Conservation (phyloP, 2,329 filamentous ascomycete genomes). For the Beauveria sp. region DNA sequence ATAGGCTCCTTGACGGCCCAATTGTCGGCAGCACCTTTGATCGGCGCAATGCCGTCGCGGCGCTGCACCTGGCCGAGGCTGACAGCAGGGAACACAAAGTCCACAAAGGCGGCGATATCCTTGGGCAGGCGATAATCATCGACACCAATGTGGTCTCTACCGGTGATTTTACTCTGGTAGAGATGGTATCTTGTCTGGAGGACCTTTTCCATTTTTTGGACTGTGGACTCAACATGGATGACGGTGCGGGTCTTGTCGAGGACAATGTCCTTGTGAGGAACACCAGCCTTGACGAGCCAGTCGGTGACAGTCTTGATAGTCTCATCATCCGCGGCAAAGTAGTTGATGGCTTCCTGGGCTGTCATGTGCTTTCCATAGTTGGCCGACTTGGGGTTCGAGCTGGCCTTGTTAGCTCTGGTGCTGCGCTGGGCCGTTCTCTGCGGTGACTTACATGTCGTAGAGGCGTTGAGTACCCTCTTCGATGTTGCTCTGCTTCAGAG, state of each 20-base stretch:
- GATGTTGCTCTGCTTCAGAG: slow-evolving; percentile 36
- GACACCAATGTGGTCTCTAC: slow-evolving; percentile 29
- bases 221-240: slow-evolving; percentile 12
- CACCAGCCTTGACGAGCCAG: slow-evolving; percentile 46
- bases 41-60: background rate
- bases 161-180: slow-evolving; percentile 32
- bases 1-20: slow-evolving; percentile 7
- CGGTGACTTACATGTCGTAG: slow-evolving; percentile 23
- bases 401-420: background rate
- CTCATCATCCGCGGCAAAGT: slow-evolving; percentile 33
- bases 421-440: too few species aligned
- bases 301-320: slow-evolving; percentile 39
- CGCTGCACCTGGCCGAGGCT: slow-evolving; percentile 23
- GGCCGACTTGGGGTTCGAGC: slow-evolving; percentile 32
- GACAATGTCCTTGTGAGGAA: slow-evolving; percentile 36
- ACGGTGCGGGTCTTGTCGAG: slow-evolving; percentile 45
- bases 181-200: slow-evolving; percentile 45
- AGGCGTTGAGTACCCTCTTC: slow-evolving; percentile 34
- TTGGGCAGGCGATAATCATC: slow-evolving; percentile 32
- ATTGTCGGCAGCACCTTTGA: background rate
- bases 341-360: slow-evolving; percentile 31
- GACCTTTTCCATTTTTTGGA: slow-evolving; percentile 34
- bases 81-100: slow-evolving; percentile 32
- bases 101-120: slow-evolving; percentile 27
- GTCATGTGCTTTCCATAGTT: slow-evolving; percentile 40